phyloP scores from a whole-genome alignment of 345 rosid species.

The Microcos paniculata region DNA sequence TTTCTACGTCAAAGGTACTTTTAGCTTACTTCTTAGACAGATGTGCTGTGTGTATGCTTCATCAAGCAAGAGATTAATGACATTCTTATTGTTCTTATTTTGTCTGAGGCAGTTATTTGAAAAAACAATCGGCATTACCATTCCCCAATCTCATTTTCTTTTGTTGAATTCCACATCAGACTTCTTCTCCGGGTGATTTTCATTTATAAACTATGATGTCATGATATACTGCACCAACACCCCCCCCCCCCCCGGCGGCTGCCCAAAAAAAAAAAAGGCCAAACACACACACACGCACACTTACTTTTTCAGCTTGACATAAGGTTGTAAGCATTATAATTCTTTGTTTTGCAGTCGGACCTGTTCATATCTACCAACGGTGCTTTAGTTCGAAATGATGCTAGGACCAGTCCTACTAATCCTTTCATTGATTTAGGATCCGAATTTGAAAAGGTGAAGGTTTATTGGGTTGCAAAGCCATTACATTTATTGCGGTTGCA shows the following conservation, averaged over 20 bases:
- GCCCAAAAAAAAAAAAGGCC: neutral
- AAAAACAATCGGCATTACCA: conserved; percentile 36
- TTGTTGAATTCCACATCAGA: conserved; percentile 51
- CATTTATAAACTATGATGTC: neutral
- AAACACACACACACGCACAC: too few species aligned
- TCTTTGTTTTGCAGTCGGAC: conserved; percentile 54
- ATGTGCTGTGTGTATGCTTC: neutral
- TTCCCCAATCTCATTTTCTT: conserved; percentile 46
- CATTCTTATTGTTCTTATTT: conserved; percentile 12
- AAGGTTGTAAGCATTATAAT: neutral
- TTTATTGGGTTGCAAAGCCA: neutral
- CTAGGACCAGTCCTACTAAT: conserved; percentile 37
- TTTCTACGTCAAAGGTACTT: conserved; percentile 32
- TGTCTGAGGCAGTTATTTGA: conserved; percentile 44
- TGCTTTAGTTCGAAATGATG: conserved; percentile 32
- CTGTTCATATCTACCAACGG: conserved; percentile 41
- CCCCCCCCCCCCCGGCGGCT: too few species aligned
- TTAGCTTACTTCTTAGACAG: neutral
- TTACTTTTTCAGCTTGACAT: neutral
- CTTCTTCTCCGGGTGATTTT: conserved; percentile 51
- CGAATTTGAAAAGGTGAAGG: conserved; percentile 54
- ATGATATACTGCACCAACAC: conserved; percentile 1
- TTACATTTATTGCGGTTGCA: neutral
- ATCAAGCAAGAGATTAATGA: neutral
- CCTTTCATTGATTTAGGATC: conserved; percentile 53